Evolutionary conservation across 768 basidiomycete species (phyloP).

Genomic region (Chalciporus sphaerocephalus): DNA sequence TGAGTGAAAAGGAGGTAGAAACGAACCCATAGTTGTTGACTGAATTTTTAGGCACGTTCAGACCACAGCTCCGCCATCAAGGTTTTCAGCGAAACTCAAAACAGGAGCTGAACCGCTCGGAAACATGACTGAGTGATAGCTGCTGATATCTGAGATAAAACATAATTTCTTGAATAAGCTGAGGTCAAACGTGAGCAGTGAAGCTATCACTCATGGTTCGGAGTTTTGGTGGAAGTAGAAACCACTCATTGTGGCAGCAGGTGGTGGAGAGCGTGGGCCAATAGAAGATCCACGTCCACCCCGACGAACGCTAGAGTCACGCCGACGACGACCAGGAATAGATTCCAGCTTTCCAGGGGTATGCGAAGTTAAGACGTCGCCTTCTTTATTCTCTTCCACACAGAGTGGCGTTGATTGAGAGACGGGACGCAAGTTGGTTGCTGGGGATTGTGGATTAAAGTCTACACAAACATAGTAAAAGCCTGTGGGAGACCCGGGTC

Average conservation of each 20-base stretch:
- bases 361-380: constrained; percentile 28
- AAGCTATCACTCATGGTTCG: constrained; percentile 66
- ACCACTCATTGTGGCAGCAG: constrained; percentile 75
- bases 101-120: constrained; percentile 65
- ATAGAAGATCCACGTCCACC: constrained; percentile 45
- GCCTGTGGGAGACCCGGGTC: constrained; percentile 40
- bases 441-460: constrained; percentile 62
- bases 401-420: constrained; percentile 36
- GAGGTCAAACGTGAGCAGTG: constrained; percentile 1
- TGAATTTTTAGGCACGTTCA: constrained; percentile 2
- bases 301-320: constrained; percentile 47
- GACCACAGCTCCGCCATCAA: constrained; percentile 3
- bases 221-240: constrained; percentile 94
- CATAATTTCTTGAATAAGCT: constrained; percentile 4
- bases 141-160: constrained; percentile 72
- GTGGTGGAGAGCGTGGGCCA: constrained; percentile 43
- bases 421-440: constrained; percentile 30
- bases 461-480: constrained; percentile 97
- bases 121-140: constrained; percentile 74
- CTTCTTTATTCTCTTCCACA: constrained; percentile 24
- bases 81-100: constrained; percentile 78
- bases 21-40: constrained; percentile 7
- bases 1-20: background rate
- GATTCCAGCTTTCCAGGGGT: constrained; percentile 36
- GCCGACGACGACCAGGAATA: constrained; percentile 32